Evolutionary conservation across 2,329 filamentous ascomycete species (phyloP).

Genomic region (Claviceps sp.): DNA sequence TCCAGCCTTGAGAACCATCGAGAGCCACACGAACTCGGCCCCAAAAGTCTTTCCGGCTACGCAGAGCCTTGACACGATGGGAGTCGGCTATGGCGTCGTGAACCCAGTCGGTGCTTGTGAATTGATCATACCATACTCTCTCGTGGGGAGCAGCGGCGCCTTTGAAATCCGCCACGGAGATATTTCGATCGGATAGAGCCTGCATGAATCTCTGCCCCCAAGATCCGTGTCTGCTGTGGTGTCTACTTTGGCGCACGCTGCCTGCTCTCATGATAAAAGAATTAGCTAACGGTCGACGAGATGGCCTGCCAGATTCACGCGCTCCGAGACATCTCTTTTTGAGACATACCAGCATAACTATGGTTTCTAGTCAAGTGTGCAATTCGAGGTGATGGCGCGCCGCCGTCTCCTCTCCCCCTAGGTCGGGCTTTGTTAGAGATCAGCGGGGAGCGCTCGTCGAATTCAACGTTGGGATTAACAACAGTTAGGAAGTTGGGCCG

Average conservation of each 20-base stretch:
- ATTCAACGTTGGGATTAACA: slow-evolving; percentile 16
- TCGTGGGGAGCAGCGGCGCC: slow-evolving; percentile 61
- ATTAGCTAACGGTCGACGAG: neutral
- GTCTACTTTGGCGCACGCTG: slow-evolving; percentile 24
- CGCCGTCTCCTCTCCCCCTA: slow-evolving; percentile 26
- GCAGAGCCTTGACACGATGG: slow-evolving; percentile 71
- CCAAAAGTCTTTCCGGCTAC: slow-evolving; percentile 68
- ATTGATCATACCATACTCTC: slow-evolving; percentile 96
- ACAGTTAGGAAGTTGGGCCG: slow-evolving; percentile 15
- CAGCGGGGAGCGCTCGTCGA: slow-evolving; percentile 30
- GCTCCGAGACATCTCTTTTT: neutral
- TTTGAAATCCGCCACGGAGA: slow-evolving; percentile 50
- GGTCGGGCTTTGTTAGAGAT: slow-evolving; percentile 27
- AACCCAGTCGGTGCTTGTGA: slow-evolving; percentile 95
- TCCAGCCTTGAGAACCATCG: slow-evolving; percentile 87
- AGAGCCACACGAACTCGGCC: slow-evolving; percentile 66
- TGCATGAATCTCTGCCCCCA: slow-evolving; percentile 48
- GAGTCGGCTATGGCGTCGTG: slow-evolving; percentile 94
- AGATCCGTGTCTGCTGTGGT: slow-evolving; percentile 45
- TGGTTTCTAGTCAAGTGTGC: slow-evolving; percentile 25
- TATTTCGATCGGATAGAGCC: slow-evolving; percentile 44
- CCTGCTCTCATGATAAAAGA: slow-evolving; percentile 14
- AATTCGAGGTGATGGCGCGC: slow-evolving; percentile 14
- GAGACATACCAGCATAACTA: slow-evolving; percentile 27
- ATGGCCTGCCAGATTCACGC: neutral